Conservation (phyloP, 2,329 filamentous ascomycete species). For the Daldinia sp. region DNA sequence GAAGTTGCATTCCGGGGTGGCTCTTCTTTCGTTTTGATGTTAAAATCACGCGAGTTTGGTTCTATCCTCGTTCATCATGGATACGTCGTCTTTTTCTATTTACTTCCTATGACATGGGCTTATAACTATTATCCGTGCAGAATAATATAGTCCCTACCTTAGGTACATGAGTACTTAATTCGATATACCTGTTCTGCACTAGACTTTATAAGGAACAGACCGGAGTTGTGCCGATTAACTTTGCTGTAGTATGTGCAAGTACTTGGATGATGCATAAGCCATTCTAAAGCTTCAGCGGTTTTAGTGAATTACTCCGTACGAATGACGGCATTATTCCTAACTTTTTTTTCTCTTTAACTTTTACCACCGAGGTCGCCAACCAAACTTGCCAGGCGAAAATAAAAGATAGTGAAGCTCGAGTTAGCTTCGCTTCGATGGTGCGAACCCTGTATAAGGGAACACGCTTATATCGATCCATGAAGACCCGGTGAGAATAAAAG, state of each 20-base stretch:
- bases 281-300: conserved; percentile 8
- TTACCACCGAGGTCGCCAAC: conserved; percentile 19
- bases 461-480: conserved; percentile 37
- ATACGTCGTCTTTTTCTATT: background rate
- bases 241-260: background rate
- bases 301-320: conserved; percentile 29
- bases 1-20: background rate
- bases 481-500: conserved; percentile 42
- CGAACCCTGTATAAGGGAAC: conserved; percentile 32
- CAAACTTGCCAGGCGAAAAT: conserved; percentile 16
- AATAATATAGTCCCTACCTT: background rate
- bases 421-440: conserved; percentile 39
- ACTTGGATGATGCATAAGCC: conserved; percentile 4
- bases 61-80: background rate
- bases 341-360: conserved; percentile 29
- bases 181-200: background rate
- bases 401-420: conserved; percentile 33
- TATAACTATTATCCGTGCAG: background rate
- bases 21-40: background rate
- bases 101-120: background rate
- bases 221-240: conserved; percentile 29
- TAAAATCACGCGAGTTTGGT: background rate
- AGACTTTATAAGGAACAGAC: conserved; percentile 8
- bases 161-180: background rate
- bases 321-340: conserved; percentile 42